phyloP scores from a whole-genome alignment of 176 grass and related monocot genomes.

The Oryza glumipatula region DNA sequence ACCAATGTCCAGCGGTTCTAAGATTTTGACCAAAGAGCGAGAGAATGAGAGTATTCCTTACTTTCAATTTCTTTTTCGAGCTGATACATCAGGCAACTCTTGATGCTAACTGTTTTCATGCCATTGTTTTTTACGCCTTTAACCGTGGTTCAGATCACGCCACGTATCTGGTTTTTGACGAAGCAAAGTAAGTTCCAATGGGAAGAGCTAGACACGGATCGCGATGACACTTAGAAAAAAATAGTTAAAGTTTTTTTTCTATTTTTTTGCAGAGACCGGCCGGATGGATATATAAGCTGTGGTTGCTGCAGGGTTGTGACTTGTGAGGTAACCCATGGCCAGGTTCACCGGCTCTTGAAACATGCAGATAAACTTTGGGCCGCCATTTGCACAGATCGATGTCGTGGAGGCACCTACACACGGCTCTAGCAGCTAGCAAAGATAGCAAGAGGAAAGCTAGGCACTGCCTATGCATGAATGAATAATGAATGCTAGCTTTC shows the following conservation, averaged over 20 bases:
- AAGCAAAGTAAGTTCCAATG: background rate
- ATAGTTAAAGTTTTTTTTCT: background rate
- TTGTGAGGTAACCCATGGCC: slow-evolving; percentile 3
- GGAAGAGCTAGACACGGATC: background rate
- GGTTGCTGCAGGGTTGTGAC: background rate
- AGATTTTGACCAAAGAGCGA: background rate
- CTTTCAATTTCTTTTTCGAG: background rate
- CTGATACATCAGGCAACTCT: background rate
- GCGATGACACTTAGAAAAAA: background rate
- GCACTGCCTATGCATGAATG: background rate
- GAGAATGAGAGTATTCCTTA: background rate
- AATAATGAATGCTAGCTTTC: background rate
- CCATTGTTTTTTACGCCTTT: background rate
- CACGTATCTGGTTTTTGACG: background rate
- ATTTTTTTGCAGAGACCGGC: background rate
- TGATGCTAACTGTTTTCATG: background rate
- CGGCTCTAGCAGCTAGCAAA: background rate
- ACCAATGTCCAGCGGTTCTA: slow-evolving; percentile 8
- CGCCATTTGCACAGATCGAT: background rate
- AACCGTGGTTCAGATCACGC: background rate
- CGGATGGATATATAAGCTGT: background rate
- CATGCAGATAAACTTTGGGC: background rate
- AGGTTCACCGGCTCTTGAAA: background rate
- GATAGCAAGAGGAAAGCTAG: background rate
- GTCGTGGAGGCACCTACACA: background rate